Evolutionary conservation across 331 rosid genomes (phyloP).

Genomic region (Prunus yedoensis): DNA sequence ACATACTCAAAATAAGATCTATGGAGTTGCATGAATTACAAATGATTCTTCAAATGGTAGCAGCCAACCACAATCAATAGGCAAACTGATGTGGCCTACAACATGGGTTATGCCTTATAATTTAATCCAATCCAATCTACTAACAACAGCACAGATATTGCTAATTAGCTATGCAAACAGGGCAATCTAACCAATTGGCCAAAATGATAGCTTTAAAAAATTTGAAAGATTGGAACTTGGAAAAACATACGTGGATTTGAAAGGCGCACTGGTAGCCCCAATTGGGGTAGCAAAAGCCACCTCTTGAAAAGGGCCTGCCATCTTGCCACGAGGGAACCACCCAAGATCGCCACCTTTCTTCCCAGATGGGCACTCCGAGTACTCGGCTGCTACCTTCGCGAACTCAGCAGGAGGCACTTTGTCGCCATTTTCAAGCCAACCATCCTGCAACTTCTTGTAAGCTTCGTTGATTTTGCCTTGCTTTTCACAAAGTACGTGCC

Average conservation of each 20-base stretch:
- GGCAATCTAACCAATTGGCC: not conserved
- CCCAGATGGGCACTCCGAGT: constrained; percentile 89
- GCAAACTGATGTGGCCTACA: not conserved
- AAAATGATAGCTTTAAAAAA: not conserved
- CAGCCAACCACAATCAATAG: constrained; percentile 1
- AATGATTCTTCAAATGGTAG: not conserved
- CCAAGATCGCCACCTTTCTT: constrained; percentile 96
- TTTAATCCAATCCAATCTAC: not conserved
- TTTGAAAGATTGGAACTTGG: not conserved
- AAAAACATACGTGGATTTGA: constrained; percentile 74
- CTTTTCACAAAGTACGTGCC: constrained; percentile 90
- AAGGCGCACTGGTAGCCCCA: constrained; percentile 81
- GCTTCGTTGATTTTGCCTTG: constrained; percentile 94
- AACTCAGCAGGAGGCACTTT: constrained; percentile 92
- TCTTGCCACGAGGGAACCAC: constrained; percentile 94
- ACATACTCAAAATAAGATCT: not conserved
- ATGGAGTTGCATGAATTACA: not conserved
- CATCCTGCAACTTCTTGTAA: constrained; percentile 90
- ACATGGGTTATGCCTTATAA: not conserved
- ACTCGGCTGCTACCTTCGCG: constrained; percentile 52
- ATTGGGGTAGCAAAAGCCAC: constrained; percentile 73
- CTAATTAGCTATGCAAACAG: not conserved
- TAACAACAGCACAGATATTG: not conserved
- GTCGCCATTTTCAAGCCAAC: constrained; percentile 87
- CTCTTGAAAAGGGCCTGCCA: constrained; percentile 94